Evolutionary conservation across 768 basidiomycete genomes (phyloP), one percentile per base, ranked within the genome.

Genomic region (Leccinellum rugosiceps): DNA sequence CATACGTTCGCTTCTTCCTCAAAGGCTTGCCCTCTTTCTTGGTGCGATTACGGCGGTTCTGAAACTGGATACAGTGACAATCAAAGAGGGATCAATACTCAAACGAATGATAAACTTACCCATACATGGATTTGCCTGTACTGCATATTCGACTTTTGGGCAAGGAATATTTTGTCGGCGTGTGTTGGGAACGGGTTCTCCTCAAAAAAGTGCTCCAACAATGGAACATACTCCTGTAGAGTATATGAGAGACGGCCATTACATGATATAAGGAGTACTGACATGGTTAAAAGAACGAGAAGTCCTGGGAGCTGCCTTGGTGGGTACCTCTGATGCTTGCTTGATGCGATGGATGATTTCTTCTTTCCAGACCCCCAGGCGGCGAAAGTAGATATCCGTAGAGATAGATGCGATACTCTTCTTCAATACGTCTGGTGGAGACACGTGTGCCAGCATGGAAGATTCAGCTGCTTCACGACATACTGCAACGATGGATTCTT

Each of bases 111-210:
- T n/a, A n/a, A n/a, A n/a, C n/a, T n/a, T n/a, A n/a, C 62, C 63
- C 63, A 63, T 8, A 61, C 55, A n/a, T 63, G 63, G 0, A 63
- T 61, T 65, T 63, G 63, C 15, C 34, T 56, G 5, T 65, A 63
- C 0, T 56, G 3, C 58, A 63, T 63, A 0, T 52, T 28, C 0
- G 63, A 54, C 3, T 56, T 59, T 0, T 55, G 34, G 2, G 63
- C 58, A 1, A 63, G 63, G 14, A 64, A 64, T 0, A 46, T 0
- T 2, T 63, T 63, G 13, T 63, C 63, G 0, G 55, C 63, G 1
- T 57, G 63, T 0, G 63, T 49, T 0, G 58, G 63, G 0, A 64
- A 64, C 0, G 58, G 43, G 3, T 63, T 64, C 6, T 57, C 58
- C 0, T 61, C 50, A 3, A 63, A 63, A 32, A 64, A 63, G 3